A percentile compares a stretch with the other conserved stretches of the same genome.
phyloP scores from a whole-genome alignment of 2,329 filamentous ascomycete species.

The Diaporthe sp. region DNA sequence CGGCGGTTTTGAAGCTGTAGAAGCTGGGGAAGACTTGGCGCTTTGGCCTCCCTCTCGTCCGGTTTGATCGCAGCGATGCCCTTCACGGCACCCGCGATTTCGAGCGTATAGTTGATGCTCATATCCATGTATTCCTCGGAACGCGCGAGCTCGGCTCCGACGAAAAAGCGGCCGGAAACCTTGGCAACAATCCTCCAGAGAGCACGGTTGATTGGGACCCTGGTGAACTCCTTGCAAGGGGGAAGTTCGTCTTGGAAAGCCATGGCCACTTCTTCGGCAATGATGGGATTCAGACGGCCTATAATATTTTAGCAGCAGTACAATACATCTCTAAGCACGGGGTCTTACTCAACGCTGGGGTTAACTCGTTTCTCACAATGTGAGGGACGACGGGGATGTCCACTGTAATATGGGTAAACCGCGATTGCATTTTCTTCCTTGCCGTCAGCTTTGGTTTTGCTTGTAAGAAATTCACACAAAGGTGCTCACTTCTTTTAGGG shows the following conservation, averaged over 20 bases:
- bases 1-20: slow-evolving; percentile 44
- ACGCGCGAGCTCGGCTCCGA: slow-evolving; percentile 58
- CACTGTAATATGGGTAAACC: slow-evolving; percentile 15
- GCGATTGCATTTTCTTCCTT: slow-evolving; percentile 27
- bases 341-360: slow-evolving; percentile 30
- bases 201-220: slow-evolving; percentile 50
- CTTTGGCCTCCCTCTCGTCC: slow-evolving; percentile 49
- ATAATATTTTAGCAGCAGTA: background rate
- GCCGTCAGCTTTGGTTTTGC: background rate
- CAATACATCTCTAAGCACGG: background rate
- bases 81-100: slow-evolving; percentile 49
- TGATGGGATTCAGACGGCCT: slow-evolving; percentile 49
- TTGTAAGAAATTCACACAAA: background rate
- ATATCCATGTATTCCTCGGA: slow-evolving; percentile 56
- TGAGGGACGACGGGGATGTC: slow-evolving; percentile 24
- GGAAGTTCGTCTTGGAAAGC: slow-evolving; percentile 49
- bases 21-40: slow-evolving; percentile 17
- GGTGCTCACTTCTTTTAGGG: slow-evolving; percentile 27
- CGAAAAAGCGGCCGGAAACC: slow-evolving; percentile 58
- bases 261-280: slow-evolving; percentile 50
- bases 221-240: slow-evolving; percentile 51
- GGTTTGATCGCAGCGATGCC: slow-evolving; percentile 43
- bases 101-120: slow-evolving; percentile 58
- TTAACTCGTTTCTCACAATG: slow-evolving; percentile 27
- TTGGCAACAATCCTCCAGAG: slow-evolving; percentile 59